These are phyloP conservation scores for Eucalyptus marginata DNA, from an alignment of 345 rosid species.

Conservation along the genomic window DNA sequence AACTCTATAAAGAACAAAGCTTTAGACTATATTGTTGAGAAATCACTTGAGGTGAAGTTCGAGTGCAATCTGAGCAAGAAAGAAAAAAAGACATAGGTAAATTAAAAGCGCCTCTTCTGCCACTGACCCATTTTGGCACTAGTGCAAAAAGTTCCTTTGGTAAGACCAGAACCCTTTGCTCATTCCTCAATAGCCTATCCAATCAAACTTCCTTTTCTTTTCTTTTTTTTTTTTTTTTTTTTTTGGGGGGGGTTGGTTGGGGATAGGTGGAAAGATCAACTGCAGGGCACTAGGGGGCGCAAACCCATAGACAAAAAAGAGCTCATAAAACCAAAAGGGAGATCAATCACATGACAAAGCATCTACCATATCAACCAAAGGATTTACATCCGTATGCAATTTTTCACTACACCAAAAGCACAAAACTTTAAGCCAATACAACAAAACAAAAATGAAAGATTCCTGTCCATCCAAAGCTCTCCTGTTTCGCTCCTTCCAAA, in stretches of 20 bases:
- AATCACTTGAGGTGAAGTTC: background rate
- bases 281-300: background rate
- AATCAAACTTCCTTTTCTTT: background rate
- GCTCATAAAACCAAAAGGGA: background rate
- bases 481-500: background rate
- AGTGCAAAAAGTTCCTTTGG: background rate
- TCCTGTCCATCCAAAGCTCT: background rate
- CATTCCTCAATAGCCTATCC: background rate
- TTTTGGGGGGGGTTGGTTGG: too few species aligned
- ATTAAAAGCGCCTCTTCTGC: background rate
- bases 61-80: background rate
- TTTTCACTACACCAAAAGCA: background rate
- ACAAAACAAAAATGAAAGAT: background rate
- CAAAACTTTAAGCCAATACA: background rate
- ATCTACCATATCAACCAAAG: background rate
- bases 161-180: background rate
- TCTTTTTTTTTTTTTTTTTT: fast-evolving
- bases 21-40: background rate
- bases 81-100: background rate
- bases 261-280: background rate
- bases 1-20: background rate
- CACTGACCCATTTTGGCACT: background rate
- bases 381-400: background rate
- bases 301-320: background rate
- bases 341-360: background rate